Evolutionary conservation across 2,329 filamentous ascomycete genomes (phyloP), one percentile per base, ranked within the genome.

Genomic region (Fonsecaea multimorphosa): DNA sequence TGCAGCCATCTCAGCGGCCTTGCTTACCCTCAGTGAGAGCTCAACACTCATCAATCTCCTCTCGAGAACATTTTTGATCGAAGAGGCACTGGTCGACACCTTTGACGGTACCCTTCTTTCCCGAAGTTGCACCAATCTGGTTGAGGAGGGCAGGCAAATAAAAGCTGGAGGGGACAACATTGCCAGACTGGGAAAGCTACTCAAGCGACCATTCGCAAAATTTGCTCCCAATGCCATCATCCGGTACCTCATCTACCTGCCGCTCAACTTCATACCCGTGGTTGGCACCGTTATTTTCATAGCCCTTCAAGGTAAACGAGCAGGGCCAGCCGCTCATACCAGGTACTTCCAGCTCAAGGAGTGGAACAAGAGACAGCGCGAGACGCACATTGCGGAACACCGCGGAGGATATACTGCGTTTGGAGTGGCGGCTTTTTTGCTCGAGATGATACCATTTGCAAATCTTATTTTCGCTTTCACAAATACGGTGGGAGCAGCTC

Each of bases 321-420:
- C 80, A 29, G 87, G 84, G 1, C 86, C 87, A 46, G 80, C 80
- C 0, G 81, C 82, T 40, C 84, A 87, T 74, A 75, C 77, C 2
- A 77, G 95, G 79, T 97, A 97, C 79, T 97, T 97, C 77, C 91
- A 96, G 80, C 84, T 98, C 68, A 98, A 97, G 81, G 86, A 87
- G 55, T 96, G 92, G 92, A 86, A 86, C 51, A 78, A 82, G 31
- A 81, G 81, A 11, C 85, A 92, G 77, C 86, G 83, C 73, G 83
- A 87, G 54, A 83, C 88, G 56, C 96, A 89, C 84, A 80, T 97
- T 24, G 82, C 88, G 70, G 82, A 86, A 73, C 86, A 93, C 71
- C 84, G 85, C 64, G 91, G 87, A 5, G 89, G 91, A 22, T 97
- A 97, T 79, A 91, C 92, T 11, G 88, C 90, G 91, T 83, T 86